phyloP scores from a whole-genome alignment of 768 basidiomycete species.

The Hortiboletus campestris region DNA sequence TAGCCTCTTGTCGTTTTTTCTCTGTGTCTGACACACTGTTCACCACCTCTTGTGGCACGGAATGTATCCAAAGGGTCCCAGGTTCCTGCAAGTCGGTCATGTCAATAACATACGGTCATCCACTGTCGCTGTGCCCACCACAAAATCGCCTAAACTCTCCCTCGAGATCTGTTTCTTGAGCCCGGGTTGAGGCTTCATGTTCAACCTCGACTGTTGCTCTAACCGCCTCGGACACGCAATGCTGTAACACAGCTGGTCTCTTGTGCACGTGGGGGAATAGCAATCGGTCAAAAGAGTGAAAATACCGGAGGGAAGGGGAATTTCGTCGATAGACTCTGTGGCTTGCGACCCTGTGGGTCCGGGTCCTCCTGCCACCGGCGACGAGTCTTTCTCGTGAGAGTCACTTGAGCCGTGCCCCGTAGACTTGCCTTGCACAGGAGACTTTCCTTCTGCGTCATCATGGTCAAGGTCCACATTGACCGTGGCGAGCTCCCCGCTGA shows the following conservation, averaged over 20 bases:
- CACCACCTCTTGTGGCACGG: constrained; percentile 91
- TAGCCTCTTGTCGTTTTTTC: constrained; percentile 95
- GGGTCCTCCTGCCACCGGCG: constrained; percentile 22
- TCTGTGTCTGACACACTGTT: constrained; percentile 90
- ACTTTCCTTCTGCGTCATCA: constrained; percentile 34
- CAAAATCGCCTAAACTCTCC: constrained; percentile 78
- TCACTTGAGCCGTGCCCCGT: constrained; percentile 35
- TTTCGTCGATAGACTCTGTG: constrained; percentile 53
- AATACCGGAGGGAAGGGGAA: constrained; percentile 83
- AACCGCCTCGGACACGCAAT: constrained; percentile 93
- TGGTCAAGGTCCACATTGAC: constrained; percentile 35
- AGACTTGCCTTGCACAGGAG: constrained; percentile 21
- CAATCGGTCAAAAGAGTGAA: constrained; percentile 97
- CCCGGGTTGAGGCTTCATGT: constrained; percentile 92
- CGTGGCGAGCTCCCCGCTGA: constrained; percentile 63
- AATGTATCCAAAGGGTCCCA: constrained; percentile 93
- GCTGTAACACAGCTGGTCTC: constrained; percentile 93
- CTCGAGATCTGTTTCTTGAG: constrained; percentile 79
- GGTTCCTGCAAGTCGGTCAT: constrained; percentile 51
- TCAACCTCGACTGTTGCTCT: constrained; percentile 91
- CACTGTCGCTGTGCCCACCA: constrained; percentile 42
- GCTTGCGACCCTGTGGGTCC: constrained; percentile 35
- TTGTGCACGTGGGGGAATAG: constrained; percentile 95
- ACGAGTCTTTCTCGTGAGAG: constrained; percentile 35
- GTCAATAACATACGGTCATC: constrained; percentile 4